Percentiles rank a stretch among this genome's conserved stretches.
Conservation (phyloP, 352 stramenopile genomes). For the Globisporangium mamillatum region DNA sequence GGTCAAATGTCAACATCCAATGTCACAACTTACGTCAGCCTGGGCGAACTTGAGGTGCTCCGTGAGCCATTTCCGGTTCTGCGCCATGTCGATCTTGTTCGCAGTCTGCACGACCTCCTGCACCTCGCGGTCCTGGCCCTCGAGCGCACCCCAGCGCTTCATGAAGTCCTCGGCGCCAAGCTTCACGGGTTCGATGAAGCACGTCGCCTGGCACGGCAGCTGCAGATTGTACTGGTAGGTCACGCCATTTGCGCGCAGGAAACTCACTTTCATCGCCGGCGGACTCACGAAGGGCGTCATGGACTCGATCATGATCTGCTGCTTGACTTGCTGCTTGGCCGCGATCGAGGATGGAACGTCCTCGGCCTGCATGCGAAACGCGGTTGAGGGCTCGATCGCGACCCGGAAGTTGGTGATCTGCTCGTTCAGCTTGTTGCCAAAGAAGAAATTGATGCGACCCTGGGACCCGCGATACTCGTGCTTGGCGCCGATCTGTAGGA, state of each 20-base stretch:
- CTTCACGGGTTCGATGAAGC: constrained; percentile 92
- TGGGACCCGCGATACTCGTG: constrained; percentile 94
- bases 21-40: constrained; percentile 47
- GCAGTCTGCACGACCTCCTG: constrained; percentile 88
- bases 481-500: constrained; percentile 94
- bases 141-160: constrained; percentile 90
- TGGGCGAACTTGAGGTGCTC: constrained; percentile 90
- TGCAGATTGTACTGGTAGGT: constrained; percentile 69
- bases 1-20: background rate
- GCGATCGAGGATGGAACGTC: constrained; percentile 70
- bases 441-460: constrained; percentile 94
- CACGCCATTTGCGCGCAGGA: constrained; percentile 52
- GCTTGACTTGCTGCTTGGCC: constrained; percentile 89
- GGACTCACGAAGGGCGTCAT: constrained; percentile 91
- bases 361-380: constrained; percentile 67
- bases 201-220: constrained; percentile 87
- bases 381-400: constrained; percentile 44
- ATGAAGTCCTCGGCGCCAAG: constrained; percentile 91
- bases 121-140: constrained; percentile 90
- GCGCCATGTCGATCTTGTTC: constrained; percentile 80
- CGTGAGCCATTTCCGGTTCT: constrained; percentile 80
- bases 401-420: constrained; percentile 84
- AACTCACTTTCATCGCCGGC: constrained; percentile 87
- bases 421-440: constrained; percentile 90
- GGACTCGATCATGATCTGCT: constrained; percentile 91